Evolutionary conservation across 2,329 filamentous ascomycete genomes (phyloP).

Genomic region (Botryotinia calthae): DNA sequence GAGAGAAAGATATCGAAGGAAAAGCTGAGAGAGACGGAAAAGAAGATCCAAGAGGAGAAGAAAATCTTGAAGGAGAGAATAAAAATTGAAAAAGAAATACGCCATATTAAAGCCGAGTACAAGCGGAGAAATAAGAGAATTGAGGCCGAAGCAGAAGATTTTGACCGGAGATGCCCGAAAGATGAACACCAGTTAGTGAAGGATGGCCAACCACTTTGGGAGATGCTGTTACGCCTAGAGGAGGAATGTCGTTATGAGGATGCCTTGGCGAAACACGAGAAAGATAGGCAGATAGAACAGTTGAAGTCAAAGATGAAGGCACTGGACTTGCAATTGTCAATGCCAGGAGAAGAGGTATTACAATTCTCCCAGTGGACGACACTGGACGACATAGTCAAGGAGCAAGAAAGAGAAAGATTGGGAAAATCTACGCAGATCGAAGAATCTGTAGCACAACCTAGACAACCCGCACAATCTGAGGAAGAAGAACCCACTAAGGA

Average conservation of each 20-base stretch:
- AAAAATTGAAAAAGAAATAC: not conserved
- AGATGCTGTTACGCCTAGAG: rapidly evolving
- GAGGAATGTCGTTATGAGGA: not conserved
- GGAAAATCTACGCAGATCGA: no score
- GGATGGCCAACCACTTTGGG: not conserved
- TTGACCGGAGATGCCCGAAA: no score
- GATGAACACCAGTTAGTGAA: no score
- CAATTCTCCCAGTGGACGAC: not conserved
- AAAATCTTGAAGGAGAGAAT: not conserved
- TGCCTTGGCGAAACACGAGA: not conserved
- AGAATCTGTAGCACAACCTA: not conserved
- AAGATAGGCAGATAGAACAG: not conserved
- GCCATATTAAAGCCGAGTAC: not conserved
- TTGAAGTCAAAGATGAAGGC: not conserved
- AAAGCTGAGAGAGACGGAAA: not conserved
- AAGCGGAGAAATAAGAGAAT: no score
- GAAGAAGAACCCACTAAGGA: not conserved
- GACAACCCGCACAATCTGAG: not conserved
- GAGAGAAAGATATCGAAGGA: not conserved
- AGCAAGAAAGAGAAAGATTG: not conserved
- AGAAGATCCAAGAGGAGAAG: not conserved
- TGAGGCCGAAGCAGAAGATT: no score
- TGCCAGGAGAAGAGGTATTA: not conserved
- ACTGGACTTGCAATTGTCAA: not conserved
- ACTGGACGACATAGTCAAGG: not conserved